phyloP scores from a whole-genome alignment of 1,284 basidiomycete genomes.

The Vanrija pseudolonga region DNA sequence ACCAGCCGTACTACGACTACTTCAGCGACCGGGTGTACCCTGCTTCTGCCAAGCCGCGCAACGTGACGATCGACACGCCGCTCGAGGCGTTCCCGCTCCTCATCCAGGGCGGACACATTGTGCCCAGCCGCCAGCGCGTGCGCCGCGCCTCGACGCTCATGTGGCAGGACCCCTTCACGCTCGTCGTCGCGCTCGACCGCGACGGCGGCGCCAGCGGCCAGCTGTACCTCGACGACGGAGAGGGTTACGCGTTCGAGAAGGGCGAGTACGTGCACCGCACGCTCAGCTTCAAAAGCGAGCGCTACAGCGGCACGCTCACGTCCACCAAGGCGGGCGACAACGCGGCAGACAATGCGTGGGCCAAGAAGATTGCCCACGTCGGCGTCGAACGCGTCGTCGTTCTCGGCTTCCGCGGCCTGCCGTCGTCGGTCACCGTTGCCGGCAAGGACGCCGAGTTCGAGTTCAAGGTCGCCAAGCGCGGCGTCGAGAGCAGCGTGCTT shows the following conservation, averaged over 20 bases:
- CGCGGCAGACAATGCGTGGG: slow-evolving; percentile 68
- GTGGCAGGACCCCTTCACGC: slow-evolving; percentile 88
- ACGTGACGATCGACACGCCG: slow-evolving; percentile 69
- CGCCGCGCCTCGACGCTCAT: slow-evolving; percentile 81
- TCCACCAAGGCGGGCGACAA: slow-evolving; percentile 9
- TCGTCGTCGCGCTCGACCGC: slow-evolving; percentile 75
- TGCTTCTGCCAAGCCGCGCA: slow-evolving; percentile 60
- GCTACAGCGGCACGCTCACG: slow-evolving; percentile 51
- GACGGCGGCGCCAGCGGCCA: slow-evolving; percentile 68
- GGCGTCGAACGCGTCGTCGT: slow-evolving; percentile 76
- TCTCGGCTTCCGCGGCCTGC: slow-evolving; percentile 62
- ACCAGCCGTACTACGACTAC: slow-evolving; percentile 93
- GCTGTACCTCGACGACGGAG: slow-evolving; percentile 94
- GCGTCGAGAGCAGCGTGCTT: slow-evolving; percentile 60
- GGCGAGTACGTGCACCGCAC: slow-evolving; percentile 81
- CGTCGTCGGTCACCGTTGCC: slow-evolving; percentile 56
- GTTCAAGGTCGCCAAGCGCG: slow-evolving; percentile 23
- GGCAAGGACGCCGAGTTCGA: slow-evolving; percentile 52
- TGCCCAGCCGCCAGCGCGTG: slow-evolving; percentile 80
- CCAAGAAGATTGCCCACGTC: slow-evolving; percentile 62
- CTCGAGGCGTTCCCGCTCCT: slow-evolving; percentile 79
- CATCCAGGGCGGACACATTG: slow-evolving; percentile 85
- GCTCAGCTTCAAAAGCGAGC: slow-evolving; percentile 58
- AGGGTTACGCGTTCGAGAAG: slow-evolving; percentile 69
- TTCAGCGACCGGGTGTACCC: slow-evolving; percentile 67